Conservation (phyloP, 2,329 filamentous ascomycete genomes). For the Huntiella savannae region DNA sequence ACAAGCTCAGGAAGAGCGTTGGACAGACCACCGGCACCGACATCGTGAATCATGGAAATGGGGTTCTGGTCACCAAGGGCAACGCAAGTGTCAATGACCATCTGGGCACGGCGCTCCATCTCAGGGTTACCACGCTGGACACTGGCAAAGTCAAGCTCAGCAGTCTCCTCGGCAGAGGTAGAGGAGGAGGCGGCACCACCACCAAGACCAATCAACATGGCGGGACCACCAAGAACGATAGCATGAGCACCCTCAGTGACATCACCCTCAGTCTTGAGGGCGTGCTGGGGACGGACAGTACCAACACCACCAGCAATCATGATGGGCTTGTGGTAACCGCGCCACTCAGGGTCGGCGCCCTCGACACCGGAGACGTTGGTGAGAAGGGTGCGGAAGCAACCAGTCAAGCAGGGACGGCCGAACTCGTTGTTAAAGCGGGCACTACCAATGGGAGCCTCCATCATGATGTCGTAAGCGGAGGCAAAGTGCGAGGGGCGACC, state of each 20-base stretch:
- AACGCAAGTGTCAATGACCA: constrained; percentile 91
- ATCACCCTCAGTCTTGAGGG: constrained; percentile 60
- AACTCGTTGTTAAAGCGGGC: constrained; percentile 98
- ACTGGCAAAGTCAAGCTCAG: constrained; percentile 89
- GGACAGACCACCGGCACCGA: constrained; percentile 68
- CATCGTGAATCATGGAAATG: constrained; percentile 93
- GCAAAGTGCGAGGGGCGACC: constrained; percentile 84
- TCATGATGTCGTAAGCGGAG: constrained; percentile 89
- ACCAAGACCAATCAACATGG: constrained; percentile 81
- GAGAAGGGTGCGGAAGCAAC: constrained; percentile 81
- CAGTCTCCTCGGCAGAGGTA: constrained; percentile 69
- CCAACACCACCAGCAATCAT: constrained; percentile 95
- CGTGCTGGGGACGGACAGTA: constrained; percentile 76
- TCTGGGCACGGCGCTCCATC: constrained; percentile 85
- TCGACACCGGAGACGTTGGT: constrained; percentile 40
- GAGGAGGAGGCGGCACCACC: constrained; percentile 89
- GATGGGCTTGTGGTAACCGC: constrained; percentile 95
- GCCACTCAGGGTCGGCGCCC: constrained; percentile 37
- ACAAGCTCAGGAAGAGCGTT: constrained; percentile 66
- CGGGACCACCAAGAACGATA: constrained; percentile 83
- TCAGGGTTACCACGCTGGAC: constrained; percentile 95
- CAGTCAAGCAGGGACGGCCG: constrained; percentile 69
- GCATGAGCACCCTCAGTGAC: constrained; percentile 79
- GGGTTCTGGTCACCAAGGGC: constrained; percentile 70
- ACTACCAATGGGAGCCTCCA: constrained; percentile 87